Evolutionary conservation across 257 asterid genomes (phyloP), one percentile per base, ranked within the genome.

Genomic region (Nicotiana sylvestris): DNA sequence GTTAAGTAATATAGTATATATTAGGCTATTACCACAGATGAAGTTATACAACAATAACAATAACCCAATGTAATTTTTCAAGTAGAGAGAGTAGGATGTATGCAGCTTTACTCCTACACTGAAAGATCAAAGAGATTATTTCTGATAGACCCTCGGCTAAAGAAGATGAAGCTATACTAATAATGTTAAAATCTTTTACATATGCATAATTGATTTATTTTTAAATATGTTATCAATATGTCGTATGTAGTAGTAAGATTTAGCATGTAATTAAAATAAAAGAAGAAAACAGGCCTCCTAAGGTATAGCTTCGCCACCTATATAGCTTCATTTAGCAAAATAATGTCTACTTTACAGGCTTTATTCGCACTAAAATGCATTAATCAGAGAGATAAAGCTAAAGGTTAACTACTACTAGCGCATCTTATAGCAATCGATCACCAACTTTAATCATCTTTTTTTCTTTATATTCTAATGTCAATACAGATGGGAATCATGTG

Each of bases 301-400:
- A 49, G 62, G 43, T 53, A 49, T 49, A 74, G 43, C 13, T 13
- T 76, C 80, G 64, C 62, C 80, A 76, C 64, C 80, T 76, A 76
- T 53, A 53, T 53, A 43, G 51, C 58, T 53, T 53, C 58, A 53
- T 5, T 46, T 72, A 72, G 27, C 25, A 16, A 76, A 76, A 49
- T 46, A 46, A 15, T 2, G 61, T 49, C 53, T 76, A 76, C 80
- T 76, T 76, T 76, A 76, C 80, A 76, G 80, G 80, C 80, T 49
- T 76, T 76, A 49, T 76, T 51, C 80, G 64, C 80, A 76, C 80
- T 25, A 76, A 76, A 49, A 76, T 76, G 64, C 80, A 76, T 76
- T 76, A 76, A 76, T 76, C 80, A 76, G 64, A 76, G 80, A 76
- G 80, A 64, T 49, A 74, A 74, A 74, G 79, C 39, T 49, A 76